Evolutionary conservation across 345 rosid genomes (phyloP).

Genomic region (Eucalyptus rudis): DNA sequence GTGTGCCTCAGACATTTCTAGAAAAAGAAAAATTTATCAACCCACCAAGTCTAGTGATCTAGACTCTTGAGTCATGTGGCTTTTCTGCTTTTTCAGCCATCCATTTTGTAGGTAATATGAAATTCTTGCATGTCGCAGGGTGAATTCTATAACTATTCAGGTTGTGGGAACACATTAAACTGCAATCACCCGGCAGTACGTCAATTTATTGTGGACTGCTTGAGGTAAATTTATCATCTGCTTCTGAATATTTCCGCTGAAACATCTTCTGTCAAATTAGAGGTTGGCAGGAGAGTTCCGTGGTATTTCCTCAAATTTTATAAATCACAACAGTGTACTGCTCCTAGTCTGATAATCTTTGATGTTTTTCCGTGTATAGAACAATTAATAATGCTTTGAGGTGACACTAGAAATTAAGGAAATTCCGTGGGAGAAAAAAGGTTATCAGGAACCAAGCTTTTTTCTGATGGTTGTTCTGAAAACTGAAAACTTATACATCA

Average conservation of each 20-base stretch:
- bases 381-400: background rate
- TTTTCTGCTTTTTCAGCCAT: background rate
- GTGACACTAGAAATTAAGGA: background rate
- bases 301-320: background rate
- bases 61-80: background rate
- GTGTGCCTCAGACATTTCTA: background rate
- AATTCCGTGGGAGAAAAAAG: background rate
- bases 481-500: background rate
- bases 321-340: background rate
- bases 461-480: background rate
- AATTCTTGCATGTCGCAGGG: constrained; percentile 34
- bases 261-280: background rate
- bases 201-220: constrained; percentile 76
- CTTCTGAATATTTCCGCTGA: background rate
- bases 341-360: background rate
- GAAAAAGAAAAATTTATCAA: background rate
- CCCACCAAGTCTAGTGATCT: background rate
- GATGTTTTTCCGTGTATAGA: background rate
- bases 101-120: background rate
- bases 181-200: constrained; percentile 98
- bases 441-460: background rate
- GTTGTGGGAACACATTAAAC: constrained; percentile 96
- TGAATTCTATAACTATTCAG: constrained; percentile 96
- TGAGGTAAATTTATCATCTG: constrained; percentile 39
- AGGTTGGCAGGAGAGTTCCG: background rate